Base-by-base conservation (phyloP, 257 asterid species). In the Ophiorrhiza pumila region DNA sequence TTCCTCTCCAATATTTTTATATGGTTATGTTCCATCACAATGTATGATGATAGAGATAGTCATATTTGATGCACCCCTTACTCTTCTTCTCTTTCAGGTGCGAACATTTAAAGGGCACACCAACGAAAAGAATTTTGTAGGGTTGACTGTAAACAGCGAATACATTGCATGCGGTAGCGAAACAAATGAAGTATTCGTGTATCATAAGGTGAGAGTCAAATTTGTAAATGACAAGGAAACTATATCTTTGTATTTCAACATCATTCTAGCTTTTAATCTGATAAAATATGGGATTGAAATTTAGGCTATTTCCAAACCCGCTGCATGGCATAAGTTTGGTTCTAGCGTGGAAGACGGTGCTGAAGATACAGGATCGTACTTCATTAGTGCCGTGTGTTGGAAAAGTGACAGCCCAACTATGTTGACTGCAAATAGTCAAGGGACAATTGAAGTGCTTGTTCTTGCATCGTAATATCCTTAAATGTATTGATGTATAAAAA, bases 341-440 rank as follows among this genome's bases (percentile, higher is more conserved):
- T 79, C 91, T 0, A 93, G 87, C 8, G 56, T 73, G 43, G 87
- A 86, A 23, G 91, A 88, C 32, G 81, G 71, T 0, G 86, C 76
- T 62, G 95, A 84, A 78, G 90, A 87, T 18, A 68, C 79, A 25
- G 82, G 91, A 58, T 85, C 97, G 6, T 87, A 85, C 78, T 94
- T 89, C 90, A 88, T 90, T 27, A 87, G 96, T 72, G 96, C 96
- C 0, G 98, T 91, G 71, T 89, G 98, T 77, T 93, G 98, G 98
- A 91, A 88, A 84, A 86, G 88, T 35, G 95, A 91, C 65, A 80
- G 93, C 80, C 88, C 96, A 4, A 88, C 96, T 4, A 82, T 94
- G 88, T 70, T 91, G 62, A 70, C 93, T 10, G 96, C 97, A 10
- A 90, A 91, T 83, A 88, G 96, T 80, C 93, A 80, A 78, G 97